Evolutionary conservation across 768 basidiomycete genomes (phyloP), one percentile per base, ranked within the genome.

Genomic region (Trametes maxima): DNA sequence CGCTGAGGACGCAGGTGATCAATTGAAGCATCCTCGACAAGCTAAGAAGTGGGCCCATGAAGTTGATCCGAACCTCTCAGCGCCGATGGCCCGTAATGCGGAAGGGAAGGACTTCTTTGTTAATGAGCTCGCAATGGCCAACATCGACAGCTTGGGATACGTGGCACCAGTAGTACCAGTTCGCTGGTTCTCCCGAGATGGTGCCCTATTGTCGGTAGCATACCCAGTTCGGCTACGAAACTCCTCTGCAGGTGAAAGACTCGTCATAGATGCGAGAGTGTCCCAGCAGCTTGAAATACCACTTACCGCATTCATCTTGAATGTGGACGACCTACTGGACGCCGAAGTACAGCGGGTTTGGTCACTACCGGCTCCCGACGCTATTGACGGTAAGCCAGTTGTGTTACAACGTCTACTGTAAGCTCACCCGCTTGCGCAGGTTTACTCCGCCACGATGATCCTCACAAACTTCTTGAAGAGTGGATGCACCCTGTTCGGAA

Each of bases 71-170:
- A 37, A 45, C 8, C 51, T 61, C 4, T 21, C 57, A 0, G 61
- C 43, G 1, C 63, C 63, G 21, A 65, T 67, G 66, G 60, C 47
- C 11, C 62, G 66, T 5, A 21, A 35, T 12, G 6, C 37, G 22
- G 25, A 43, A 4, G 64, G 57, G 0, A 48, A 60, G 17, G 66
- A 68, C 47, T 67, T 45, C 40, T 68, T 56, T 51, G 60, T 67
- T 2, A 43, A 66, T 21, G 67, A 67, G 45, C 57, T 61, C 1
- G 59, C 58, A 1, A 17, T 67, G 13, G 66, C 60, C 1, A 52
- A 62, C 19, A 40, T 25, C 5, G 46, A 47, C 44, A 19, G 4
- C 19, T 11, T 25, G 24, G 16, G 5, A 13, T 6, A 19, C 4
- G 11, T 19, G 22, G 19, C 2, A 2, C 13, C 13, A 6, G 46